Conservation (phyloP, 1,284 basidiomycete species). For the Marasmius tenuissimus region DNA sequence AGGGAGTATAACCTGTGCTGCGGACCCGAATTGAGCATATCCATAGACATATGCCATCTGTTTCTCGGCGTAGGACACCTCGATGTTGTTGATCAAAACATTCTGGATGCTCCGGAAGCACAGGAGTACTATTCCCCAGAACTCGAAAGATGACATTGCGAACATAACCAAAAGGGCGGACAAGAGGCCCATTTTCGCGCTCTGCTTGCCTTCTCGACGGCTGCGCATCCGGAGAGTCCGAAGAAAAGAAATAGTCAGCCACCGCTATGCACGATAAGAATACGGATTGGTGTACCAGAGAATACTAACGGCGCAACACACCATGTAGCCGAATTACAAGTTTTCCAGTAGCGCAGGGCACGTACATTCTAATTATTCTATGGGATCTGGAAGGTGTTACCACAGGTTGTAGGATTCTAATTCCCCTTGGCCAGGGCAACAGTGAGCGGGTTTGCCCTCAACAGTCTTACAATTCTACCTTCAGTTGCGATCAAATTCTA, state of each 20-base stretch:
- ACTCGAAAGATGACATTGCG: not conserved
- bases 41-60: not conserved
- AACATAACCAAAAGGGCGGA: not conserved
- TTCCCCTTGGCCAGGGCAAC: no score
- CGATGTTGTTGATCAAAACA: not conserved
- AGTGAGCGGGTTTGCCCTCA: no score
- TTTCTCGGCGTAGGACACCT: not conserved
- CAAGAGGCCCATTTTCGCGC: not conserved
- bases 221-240: not conserved
- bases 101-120: not conserved
- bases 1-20: not conserved
- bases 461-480: no score
- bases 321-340: no score
- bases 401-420: no score
- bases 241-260: not conserved
- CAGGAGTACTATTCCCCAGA: not conserved
- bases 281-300: not conserved
- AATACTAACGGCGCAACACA: not conserved
- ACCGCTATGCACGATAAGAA: not conserved
- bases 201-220: not conserved
- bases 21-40: not conserved
- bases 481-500: no score
- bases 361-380: no score
- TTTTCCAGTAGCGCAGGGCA: no score
- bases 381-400: no score